Evolutionary conservation across 2,329 filamentous ascomycete genomes (phyloP), one percentile per base, ranked within the genome.

Genomic region (Cryphonectria carpinicola): DNA sequence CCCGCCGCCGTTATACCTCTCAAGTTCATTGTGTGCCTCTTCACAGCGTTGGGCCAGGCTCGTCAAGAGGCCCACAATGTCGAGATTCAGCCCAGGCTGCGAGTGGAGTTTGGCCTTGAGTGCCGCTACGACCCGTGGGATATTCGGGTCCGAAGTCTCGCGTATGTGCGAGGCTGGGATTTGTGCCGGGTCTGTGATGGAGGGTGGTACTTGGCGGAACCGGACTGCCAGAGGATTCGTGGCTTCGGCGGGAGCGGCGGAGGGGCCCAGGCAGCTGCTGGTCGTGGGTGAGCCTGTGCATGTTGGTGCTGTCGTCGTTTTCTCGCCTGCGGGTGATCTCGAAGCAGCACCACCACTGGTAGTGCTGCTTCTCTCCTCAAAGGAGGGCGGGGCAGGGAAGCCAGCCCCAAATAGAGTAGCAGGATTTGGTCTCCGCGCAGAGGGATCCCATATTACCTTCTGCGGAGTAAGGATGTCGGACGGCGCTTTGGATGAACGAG

Each of bases 11-110:
- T 77, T 73, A 2, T 79, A 77, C 0, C 75, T 74, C 1, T 77
- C 75, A 2, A 80, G 78, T 17, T 79, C 76, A 1, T 78, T 77
- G 65, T 82, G 83, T 25, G 81, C 82, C 56, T 83, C 78, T 41
- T 87, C 83, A 25, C 86, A 84, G 1, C 81, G 80, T 0, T 78
- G 75, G 17, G 79, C 81, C 8, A 87, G 78, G 0, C 77, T 78
- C 1, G 81, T 77, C 0, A 87, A 74, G 25, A 86, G 83, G 0
- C 78, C 80, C 0, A 80, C 77, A 3, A 86, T 80, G 28, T 87
- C 84, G 13, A 87, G 77, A 6, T 79, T 77, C 0, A 87, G 80
- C 0, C 80, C 84, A 0, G 84, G 81, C 64, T 86, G 84, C 14
- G 79, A 79, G 7, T 81, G 78, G 0, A 87, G 79, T 49, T 82